A percentile compares a stretch with the other conserved stretches of the same genome.
Conservation (phyloP, 2,329 filamentous ascomycete genomes). For the Helotiales sp. region DNA sequence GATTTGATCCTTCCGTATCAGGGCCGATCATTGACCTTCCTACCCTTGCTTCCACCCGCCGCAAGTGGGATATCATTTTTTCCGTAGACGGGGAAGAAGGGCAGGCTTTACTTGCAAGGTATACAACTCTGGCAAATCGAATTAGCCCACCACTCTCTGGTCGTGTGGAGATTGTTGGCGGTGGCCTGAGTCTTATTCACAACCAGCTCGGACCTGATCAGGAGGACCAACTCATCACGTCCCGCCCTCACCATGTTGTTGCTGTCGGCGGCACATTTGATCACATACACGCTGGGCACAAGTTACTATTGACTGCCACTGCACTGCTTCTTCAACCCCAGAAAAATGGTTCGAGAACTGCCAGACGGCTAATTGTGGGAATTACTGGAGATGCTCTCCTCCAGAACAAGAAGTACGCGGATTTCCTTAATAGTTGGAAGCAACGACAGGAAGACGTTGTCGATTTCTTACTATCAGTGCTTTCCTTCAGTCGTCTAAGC, state of each 20-base stretch:
- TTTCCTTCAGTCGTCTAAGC: constrained; percentile 42
- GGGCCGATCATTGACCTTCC: constrained; percentile 45
- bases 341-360: constrained; percentile 34
- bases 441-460: constrained; percentile 68
- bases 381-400: constrained; percentile 87
- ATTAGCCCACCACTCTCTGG: constrained; percentile 48
- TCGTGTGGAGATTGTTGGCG: constrained; percentile 52
- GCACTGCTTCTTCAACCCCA: constrained; percentile 65
- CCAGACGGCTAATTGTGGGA: constrained; percentile 71
- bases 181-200: constrained; percentile 50
- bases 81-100: constrained; percentile 65
- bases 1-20: constrained; percentile 34
- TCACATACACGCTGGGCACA: constrained; percentile 92
- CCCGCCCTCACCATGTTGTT: constrained; percentile 56
- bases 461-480: constrained; percentile 70
- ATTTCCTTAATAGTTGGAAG: constrained; percentile 79
- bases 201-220: neutral
- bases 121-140: constrained; percentile 48
- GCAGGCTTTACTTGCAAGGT: constrained; percentile 54
- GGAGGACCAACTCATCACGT: constrained; percentile 7
- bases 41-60: constrained; percentile 52
- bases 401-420: constrained; percentile 83
- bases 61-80: constrained; percentile 66
- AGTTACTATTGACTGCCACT: constrained; percentile 89
- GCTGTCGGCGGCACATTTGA: constrained; percentile 95